Conservation (phyloP, 2,329 filamentous ascomycete species). For the Calonectria montana region DNA sequence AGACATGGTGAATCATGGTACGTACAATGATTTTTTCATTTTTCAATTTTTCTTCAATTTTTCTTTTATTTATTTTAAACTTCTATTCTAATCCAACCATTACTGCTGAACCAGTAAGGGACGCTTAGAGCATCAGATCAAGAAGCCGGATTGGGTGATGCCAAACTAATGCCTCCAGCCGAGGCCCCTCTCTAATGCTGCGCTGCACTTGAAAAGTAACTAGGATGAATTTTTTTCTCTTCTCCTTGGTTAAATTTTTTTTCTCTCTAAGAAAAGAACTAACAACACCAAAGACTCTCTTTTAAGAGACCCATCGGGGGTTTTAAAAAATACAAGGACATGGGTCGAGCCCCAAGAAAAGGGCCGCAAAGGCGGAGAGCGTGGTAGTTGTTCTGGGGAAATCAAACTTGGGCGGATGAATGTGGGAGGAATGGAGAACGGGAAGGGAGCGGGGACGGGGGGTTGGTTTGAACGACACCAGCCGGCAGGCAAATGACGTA, state of each 20-base stretch:
- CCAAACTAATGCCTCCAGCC: constrained; percentile 2
- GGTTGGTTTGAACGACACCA: neutral
- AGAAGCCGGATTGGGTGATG: neutral
- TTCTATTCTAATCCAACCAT: neutral
- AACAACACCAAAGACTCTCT: neutral
- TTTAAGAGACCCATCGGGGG: neutral
- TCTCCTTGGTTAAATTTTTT: neutral
- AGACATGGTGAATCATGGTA: neutral
- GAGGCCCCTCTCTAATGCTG: constrained; percentile 5
- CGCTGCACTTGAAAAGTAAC: neutral
- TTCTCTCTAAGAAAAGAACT: neutral
- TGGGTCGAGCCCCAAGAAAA: constrained; percentile 14
- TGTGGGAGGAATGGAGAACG: neutral
- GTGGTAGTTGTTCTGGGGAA: constrained; percentile 12
- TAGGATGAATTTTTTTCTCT: neutral
- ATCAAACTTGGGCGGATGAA: neutral
- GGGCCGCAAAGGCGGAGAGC: constrained; percentile 3
- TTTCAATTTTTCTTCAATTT: too few relatives aligned
- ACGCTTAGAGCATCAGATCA: neutral
- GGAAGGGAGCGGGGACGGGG: neutral
- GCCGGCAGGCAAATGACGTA: constrained; percentile 2
- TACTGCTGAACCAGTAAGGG: neutral
- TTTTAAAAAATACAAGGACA: neutral
- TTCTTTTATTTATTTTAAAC: too few relatives aligned
- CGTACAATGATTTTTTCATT: neutral